Evolutionary conservation across 2,329 filamentous ascomycete genomes (phyloP).

Genomic region (Rutstroemia sp.): DNA sequence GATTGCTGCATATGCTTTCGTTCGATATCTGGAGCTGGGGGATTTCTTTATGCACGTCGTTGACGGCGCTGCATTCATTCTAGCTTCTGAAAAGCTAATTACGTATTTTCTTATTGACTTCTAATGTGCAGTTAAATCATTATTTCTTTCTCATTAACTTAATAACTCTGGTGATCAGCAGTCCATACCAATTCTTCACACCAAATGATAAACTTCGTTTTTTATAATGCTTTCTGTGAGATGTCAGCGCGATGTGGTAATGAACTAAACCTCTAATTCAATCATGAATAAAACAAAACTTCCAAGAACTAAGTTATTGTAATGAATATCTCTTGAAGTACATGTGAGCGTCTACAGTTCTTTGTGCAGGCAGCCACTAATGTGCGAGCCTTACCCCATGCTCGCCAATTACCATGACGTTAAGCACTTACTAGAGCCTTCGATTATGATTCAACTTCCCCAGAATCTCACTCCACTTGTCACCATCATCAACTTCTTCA

Average conservation of each 20-base stretch:
- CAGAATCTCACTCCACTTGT: not conserved
- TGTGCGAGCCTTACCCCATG: too few relatives aligned
- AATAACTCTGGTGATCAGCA: slow-evolving; percentile 7
- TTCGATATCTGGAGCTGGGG: slow-evolving; percentile 21
- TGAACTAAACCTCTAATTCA: too few relatives aligned
- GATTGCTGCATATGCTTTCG: slow-evolving; percentile 18
- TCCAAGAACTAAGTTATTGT: too few relatives aligned
- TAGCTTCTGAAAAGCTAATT: slow-evolving; percentile 29
- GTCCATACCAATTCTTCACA: not conserved
- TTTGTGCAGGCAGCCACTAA: too few relatives aligned
- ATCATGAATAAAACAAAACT: too few relatives aligned
- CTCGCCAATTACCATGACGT: too few relatives aligned
- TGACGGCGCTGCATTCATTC: slow-evolving; percentile 28
- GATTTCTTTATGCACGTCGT: slow-evolving; percentile 28
- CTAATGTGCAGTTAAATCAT: slow-evolving; percentile 29
- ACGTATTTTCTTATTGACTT: slow-evolving; percentile 30
- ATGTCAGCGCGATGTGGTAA: too few relatives aligned
- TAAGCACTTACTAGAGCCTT: too few relatives aligned
- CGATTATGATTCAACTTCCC: not conserved
- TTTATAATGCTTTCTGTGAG: too few relatives aligned
- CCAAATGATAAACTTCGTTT: too few relatives aligned
- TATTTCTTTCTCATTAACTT: slow-evolving; percentile 19
- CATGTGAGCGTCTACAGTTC: too few relatives aligned
- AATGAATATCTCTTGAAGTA: too few relatives aligned
- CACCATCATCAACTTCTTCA: not conserved